Base-by-base conservation (phyloP, 2,329 filamentous ascomycete species). In the Cladosporium sphaerospermum region DNA sequence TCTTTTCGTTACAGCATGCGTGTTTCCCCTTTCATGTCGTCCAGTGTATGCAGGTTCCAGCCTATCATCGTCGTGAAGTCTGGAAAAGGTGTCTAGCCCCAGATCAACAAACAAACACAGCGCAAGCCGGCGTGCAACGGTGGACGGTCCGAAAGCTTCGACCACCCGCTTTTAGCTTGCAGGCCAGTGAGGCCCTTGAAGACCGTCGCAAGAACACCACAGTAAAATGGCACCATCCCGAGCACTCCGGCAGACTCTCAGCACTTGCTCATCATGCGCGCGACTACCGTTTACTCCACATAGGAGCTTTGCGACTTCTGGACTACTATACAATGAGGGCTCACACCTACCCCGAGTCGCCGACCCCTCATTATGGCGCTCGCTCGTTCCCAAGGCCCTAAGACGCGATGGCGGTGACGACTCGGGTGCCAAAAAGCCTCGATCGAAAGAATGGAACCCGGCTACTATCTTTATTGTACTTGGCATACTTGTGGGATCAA, bases 401-500 rank as follows among this genome's bases (percentile, higher is more conserved):
- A 62, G 68, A 42, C 56, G 56, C 47, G 41, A 44, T n/a, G 40
- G 32, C n/a, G 32, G 42, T 13, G 33, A 43, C 23, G 16, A 32
- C 14, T 47, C 51, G 10, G 43, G 39, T n/a, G 28, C 45, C 16
- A 40, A 41, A 14, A 36, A 47, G 34, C 44, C 51, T 7, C 33
- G 36, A 31, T 60, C 64, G 3, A 65, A 69, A 59, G 68, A 67
- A n/a, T 73, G 72, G 69, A 75, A 76, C 16, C 78, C 90, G 19
- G 78, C 79, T 2, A 78, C 89, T 13, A 61, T 80, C 55, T 91
- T 86, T 71, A 82, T 92, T 54, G 65, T 81, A 54, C 68, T 83
- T 2, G 76, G 87, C 5, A 75, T 90, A 39, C 78, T 97, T 58
- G 92, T 97, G 59, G 95, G 95, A 3, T 96, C 89, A 57, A 95